Evolutionary conservation across 208 protist genomes (phyloP), one percentile per base, ranked within the genome.

Genomic region (Trypanosoma scelopori): DNA sequence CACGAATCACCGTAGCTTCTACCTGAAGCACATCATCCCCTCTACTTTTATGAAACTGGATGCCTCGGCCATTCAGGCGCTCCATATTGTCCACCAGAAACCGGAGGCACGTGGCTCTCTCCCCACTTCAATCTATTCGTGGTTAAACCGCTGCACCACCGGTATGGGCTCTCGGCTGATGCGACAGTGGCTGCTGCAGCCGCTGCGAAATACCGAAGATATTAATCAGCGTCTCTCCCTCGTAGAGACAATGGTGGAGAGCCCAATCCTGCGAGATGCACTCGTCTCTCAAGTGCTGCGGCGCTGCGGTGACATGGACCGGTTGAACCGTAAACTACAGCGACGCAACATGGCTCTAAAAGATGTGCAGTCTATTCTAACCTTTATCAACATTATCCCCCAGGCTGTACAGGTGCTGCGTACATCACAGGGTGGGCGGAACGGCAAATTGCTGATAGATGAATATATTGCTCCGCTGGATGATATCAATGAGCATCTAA

Each of bases 151-250:
- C n/a, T 99, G 97, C 71, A 55, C 74, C 30, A 99, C 98, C 9
- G 85, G 89, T 4, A 99, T 99, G 90, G 98, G 98, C 3, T 76
- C 95, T 15, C 85, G 98, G n/a, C 73, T 89, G 59, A 90, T 99
- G 72, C 76, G 89, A 16, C 92, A 98, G 76, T 99, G 98, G 97
- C 80, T 99, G 27, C 96, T 98, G 47, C 98, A 99, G 88, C 98
- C 98, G 9, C 74, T 99, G 16, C 78, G 97, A 20, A 87, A 94
- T 56, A 65, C 77, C 1, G 85, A 92, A 0, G 84, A 96, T 30
- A 99, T 99, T 68, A 82, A 89, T 46, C 77, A 93, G 70, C 86
- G 98, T 42, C 89, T 95, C 6, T 84, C 97, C 46, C 85, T 99
- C 61, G 96, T 99, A 23, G 83, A 97, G 53, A 62, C 93, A 9